Base-by-base conservation (phyloP, 129 eudicot species). In the Artemisia tridentata region DNA sequence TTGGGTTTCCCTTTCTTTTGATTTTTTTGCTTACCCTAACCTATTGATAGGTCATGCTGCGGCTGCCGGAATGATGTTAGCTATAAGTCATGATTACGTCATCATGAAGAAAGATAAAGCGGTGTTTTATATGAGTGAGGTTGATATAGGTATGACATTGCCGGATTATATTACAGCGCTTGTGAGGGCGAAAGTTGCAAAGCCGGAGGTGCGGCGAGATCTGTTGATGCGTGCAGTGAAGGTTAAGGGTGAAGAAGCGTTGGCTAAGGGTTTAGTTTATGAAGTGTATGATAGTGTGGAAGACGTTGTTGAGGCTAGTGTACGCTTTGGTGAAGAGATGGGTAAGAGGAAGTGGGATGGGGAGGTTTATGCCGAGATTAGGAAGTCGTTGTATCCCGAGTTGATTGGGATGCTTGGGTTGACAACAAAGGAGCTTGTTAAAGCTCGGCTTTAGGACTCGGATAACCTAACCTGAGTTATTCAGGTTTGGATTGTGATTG, bases 51-150 rank as follows among this genome's bases (percentile, higher is more conserved):
- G 96, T 45, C 98, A 92, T 80, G 95, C 96, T 13, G 90, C 98
- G 0, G 98, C 98, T 1, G 98, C 96, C 1, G 98, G 98, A 13
- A 31, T 87, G 69, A 15, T 85, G 74, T 63, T 92, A 3, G 98
- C 98, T 2, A 20, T 92, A 72, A 65, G 91, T 34, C 98, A 92
- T 58, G 98, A 92, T 49, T 87, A 89, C 65, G 77, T 92, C 11
- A 7, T 84, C 56, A 92, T 92, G 98, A 75, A 85, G 68, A 52
- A 80, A 0, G 85, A 82, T 45, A 77, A 83, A 23, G 85, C 83
- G 4, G 75, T 92, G 11, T 57, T 89, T 78, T 92, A 92, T 75
- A 86, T 92, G 98, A 92, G 98, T 71, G 98, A 92, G 82, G 80
- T 88, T 20, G 96, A 92, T 62, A 83, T 89, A 0, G 98, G 98